Conservation (phyloP, 2,329 filamentous ascomycete species). For the Xylariaceae sp. region DNA sequence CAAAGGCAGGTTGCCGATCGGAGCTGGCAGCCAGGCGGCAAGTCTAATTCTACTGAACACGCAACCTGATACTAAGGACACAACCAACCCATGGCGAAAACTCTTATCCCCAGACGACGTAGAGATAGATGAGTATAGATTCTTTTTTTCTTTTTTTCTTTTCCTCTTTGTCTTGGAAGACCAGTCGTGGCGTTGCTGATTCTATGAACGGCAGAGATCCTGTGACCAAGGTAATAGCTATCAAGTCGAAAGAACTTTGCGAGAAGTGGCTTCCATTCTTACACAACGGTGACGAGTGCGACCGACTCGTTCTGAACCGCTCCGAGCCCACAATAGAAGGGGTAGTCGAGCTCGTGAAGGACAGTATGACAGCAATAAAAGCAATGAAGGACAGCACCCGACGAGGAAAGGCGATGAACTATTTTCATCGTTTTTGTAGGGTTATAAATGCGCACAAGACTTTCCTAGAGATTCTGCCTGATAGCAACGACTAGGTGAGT, state of each 20-base stretch:
- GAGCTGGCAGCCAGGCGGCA: slow-evolving; percentile 1
- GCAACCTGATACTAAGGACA: background rate
- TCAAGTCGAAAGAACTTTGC: slow-evolving; percentile 10
- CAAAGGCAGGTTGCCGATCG: slow-evolving; percentile 6
- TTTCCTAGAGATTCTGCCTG: slow-evolving; percentile 25
- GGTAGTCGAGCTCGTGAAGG: slow-evolving; percentile 5
- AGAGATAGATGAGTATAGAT: slow-evolving; percentile 2
- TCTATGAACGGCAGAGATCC: slow-evolving; percentile 1
- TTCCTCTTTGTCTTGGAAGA: too few species aligned
- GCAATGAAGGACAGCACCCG: slow-evolving; percentile 8
- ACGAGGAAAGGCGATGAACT: slow-evolving; percentile 10
- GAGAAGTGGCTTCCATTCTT: slow-evolving; percentile 8
- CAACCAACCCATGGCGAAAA: slow-evolving; percentile 8
- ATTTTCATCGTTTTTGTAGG: slow-evolving; percentile 26
- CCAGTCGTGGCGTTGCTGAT: background rate
- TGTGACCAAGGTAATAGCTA: slow-evolving; percentile 3
- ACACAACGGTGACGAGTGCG: slow-evolving; percentile 1
- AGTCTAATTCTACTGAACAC: slow-evolving; percentile 4
- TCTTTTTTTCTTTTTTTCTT: too few species aligned
- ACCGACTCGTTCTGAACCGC: slow-evolving; percentile 7
- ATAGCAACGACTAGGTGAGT: slow-evolving; percentile 27
- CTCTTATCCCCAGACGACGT: slow-evolving; percentile 8
- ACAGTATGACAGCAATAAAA: background rate
- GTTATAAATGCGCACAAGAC: slow-evolving; percentile 23
- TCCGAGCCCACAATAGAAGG: slow-evolving; percentile 12